Conservation (phyloP, 2,329 filamentous ascomycete genomes). For the Curvularia eragrostidis region DNA sequence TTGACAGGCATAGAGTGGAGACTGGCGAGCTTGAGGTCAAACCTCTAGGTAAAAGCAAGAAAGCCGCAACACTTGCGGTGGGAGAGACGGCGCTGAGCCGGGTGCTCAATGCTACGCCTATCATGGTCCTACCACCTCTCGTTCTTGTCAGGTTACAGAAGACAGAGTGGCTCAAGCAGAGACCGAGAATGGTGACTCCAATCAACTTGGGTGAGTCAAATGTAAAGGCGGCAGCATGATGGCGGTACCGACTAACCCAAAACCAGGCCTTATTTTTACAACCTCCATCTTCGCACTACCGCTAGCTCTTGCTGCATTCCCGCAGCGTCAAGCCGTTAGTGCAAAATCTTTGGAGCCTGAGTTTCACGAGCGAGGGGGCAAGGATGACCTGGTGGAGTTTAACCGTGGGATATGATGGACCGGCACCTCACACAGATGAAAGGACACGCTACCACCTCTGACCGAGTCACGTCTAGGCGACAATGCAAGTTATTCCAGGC, state of each 20-base stretch:
- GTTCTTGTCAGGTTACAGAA: constrained; percentile 84
- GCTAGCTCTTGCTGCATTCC: constrained; percentile 88
- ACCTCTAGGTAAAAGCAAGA: constrained; percentile 84
- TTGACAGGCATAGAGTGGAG: constrained; percentile 70
- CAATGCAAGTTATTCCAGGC: not conserved
- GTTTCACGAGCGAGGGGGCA: constrained; percentile 82
- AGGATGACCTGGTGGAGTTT: constrained; percentile 87
- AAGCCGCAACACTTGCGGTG: constrained; percentile 87
- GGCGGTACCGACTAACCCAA: constrained; percentile 60
- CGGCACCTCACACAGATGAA: constrained; percentile 7
- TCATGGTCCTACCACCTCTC: constrained; percentile 95
- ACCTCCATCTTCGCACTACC: constrained; percentile 90
- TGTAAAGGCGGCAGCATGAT: constrained; percentile 60
- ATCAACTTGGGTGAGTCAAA: constrained; percentile 74
- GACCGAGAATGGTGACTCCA: constrained; percentile 78
- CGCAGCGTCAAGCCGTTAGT: constrained; percentile 82
- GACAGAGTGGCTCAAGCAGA: constrained; percentile 78
- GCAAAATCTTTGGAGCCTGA: constrained; percentile 81
- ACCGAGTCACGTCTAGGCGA: not conserved
- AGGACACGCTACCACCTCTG: constrained; percentile 1
- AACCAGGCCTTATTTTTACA: constrained; percentile 71
- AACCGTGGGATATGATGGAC: constrained; percentile 81
- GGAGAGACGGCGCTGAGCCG: constrained; percentile 90
- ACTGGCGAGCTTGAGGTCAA: constrained; percentile 65
- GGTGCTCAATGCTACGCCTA: constrained; percentile 91